Evolutionary conservation across 768 basidiomycete species (phyloP).

Genomic region (Lactarius tabidus): DNA sequence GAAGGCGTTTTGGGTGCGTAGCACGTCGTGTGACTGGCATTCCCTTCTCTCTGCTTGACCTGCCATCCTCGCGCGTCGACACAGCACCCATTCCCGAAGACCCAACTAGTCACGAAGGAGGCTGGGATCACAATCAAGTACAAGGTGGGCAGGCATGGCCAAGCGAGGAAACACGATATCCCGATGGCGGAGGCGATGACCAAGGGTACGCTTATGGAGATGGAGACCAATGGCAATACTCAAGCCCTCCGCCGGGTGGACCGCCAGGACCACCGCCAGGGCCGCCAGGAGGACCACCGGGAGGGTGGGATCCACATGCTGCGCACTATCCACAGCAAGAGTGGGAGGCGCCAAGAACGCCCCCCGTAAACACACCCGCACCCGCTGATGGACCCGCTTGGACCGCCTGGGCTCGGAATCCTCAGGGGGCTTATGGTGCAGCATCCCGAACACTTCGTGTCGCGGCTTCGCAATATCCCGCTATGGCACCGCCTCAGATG

Average conservation of each 20-base stretch:
- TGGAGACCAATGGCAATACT: constrained; percentile 10
- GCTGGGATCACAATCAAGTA: background rate
- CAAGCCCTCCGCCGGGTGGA: constrained; percentile 1
- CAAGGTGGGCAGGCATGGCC: constrained; percentile 4
- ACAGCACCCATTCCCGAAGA: constrained; percentile 24
- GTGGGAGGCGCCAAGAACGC: background rate
- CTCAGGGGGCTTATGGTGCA: constrained; percentile 4
- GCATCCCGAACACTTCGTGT: background rate
- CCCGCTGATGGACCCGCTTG: constrained; percentile 6
- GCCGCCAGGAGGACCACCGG: too few species aligned
- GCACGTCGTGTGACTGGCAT: constrained; percentile 5
- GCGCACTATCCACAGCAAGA: constrained; percentile 15
- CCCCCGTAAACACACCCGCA: background rate
- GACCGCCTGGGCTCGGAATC: constrained; percentile 1
- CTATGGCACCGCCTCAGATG: constrained; percentile 1
- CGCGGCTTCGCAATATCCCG: background rate
- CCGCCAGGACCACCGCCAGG: too few species aligned
- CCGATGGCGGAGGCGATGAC: constrained; percentile 6
- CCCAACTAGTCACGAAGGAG: constrained; percentile 5
- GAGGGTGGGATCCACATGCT: background rate
- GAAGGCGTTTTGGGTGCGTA: constrained; percentile 19
- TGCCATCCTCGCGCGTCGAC: background rate
- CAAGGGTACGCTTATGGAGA: constrained; percentile 8
- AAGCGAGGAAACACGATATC: background rate
- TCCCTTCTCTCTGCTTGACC: constrained; percentile 9